Base-by-base conservation (phyloP, 1,284 basidiomycete genomes). In the Rhodotorula sp. region DNA sequence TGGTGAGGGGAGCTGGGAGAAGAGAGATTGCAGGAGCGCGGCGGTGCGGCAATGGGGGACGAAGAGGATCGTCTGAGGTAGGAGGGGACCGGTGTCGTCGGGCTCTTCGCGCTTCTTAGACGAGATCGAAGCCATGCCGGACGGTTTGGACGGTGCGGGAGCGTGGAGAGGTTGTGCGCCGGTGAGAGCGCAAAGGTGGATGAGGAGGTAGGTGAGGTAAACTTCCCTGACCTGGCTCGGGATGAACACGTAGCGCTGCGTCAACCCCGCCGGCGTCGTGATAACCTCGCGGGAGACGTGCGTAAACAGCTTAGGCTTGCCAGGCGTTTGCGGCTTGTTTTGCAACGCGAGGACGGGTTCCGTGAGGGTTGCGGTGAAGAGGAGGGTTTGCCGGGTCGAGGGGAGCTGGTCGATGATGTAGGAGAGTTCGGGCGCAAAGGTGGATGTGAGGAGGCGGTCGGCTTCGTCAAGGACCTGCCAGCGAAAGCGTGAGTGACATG, bases 361-460 rank as follows among this genome's bases (percentile, higher is more conserved):
- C 4, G 92, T 94, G 72, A 96, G 83, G 0, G 96, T 99, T 0
- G 96, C 96, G 0, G 96, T 98, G 81, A 99, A 99, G 36, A 99
- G 85, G 72, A 94, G 91, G 0, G 96, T 99, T 80, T 99, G 96
- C 22, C 96, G 85, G 47, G 93, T 86, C 55, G 86, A 85, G 55
- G 96, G 94, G 27, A 99, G 84, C 48, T 86, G 84, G 49, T 84
- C 82, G 79, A 98, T 94, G 29, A 97, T 80, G 79, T 89, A 87
- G 0, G 87, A 85, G 52, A 99, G 82, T 66, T 97, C 94, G 0
- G 90, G 86, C 7, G 92, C 87, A 78, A 99, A 99, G 0, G 93
- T 94, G 0, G 90, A 84, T 1, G 92, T 93, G 47, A 99, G 84
- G 55, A 99, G 83, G 36, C 95, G 85, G 82, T 99, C 96, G 0